Conservation (phyloP, 495 filamentous ascomycete genomes). For the Penicillium turbatum region DNA sequence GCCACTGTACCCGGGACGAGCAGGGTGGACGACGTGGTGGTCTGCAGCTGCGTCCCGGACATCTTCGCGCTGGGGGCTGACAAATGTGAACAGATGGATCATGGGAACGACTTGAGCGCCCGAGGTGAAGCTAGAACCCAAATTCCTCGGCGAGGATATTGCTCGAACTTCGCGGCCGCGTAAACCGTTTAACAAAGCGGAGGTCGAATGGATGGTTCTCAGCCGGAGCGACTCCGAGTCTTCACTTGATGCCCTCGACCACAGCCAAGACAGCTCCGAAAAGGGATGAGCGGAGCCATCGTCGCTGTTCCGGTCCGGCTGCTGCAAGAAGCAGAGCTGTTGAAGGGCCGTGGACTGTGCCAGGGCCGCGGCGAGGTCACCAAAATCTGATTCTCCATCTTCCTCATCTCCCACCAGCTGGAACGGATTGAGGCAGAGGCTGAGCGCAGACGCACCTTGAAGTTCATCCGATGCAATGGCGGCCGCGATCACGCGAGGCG, state of each 20-base stretch:
- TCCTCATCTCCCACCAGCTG: slow-evolving; percentile 4
- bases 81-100: slow-evolving; percentile 15
- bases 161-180: neutral
- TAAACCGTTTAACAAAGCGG: slow-evolving; percentile 9
- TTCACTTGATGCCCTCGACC: slow-evolving; percentile 7
- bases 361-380: slow-evolving; percentile 8
- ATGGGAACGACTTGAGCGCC: neutral
- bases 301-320: slow-evolving; percentile 11
- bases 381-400: neutral
- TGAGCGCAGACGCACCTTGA: slow-evolving; percentile 15
- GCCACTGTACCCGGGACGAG: neutral
- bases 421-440: slow-evolving; percentile 13
- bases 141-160: neutral
- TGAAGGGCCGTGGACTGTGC: slow-evolving; percentile 10
- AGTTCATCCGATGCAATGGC: slow-evolving; percentile 14
- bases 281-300: slow-evolving; percentile 11
- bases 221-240: slow-evolving; percentile 10
- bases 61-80: slow-evolving; percentile 10
- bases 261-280: neutral
- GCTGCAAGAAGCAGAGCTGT: slow-evolving; percentile 17
- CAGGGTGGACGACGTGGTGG: slow-evolving; percentile 1
- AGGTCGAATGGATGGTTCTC: slow-evolving; percentile 15
- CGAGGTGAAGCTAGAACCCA: neutral
- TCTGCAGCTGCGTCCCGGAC: slow-evolving; percentile 1
- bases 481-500: slow-evolving; percentile 10